Conservation (phyloP, 73 alveolate genomes). For the Symbiodinium natans region DNA sequence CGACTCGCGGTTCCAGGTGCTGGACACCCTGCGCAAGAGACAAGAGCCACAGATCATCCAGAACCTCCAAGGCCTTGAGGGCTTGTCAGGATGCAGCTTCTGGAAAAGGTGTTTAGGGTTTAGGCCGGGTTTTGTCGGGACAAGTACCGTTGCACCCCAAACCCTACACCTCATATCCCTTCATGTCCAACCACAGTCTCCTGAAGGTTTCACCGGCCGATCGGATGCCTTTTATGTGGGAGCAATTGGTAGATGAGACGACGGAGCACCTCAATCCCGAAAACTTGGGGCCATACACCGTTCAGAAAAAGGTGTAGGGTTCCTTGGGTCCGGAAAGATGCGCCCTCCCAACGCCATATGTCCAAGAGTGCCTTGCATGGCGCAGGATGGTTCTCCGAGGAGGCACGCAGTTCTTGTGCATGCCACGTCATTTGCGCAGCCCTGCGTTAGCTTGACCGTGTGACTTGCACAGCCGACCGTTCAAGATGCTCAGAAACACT, state of each 20-base stretch:
- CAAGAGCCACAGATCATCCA: constrained; percentile 33
- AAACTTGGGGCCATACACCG: background rate
- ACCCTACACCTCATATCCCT: no score
- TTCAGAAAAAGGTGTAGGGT: no score
- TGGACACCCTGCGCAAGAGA: constrained; percentile 19
- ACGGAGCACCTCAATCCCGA: no score
- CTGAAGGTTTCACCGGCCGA: background rate
- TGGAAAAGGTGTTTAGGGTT: background rate
- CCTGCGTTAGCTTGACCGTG: background rate
- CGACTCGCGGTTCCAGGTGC: no score
- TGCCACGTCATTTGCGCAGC: background rate
- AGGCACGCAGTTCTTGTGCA: background rate
- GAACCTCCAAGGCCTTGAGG: background rate
- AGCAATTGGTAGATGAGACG: background rate
- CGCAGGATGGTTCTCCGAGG: background rate
- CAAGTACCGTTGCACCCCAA: no score
- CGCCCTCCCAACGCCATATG: background rate
- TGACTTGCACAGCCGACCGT: background rate
- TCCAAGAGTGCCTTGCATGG: no score
- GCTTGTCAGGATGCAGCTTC: background rate
- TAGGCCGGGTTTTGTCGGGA: background rate
- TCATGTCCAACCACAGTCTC: no score
- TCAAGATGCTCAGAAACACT: no score
- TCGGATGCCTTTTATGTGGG: background rate
- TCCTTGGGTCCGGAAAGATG: background rate